These are phyloP conservation scores for Tephrocybe sp. DNA, from an alignment of 768 basidiomycete species.

Conservation along the genomic window DNA sequence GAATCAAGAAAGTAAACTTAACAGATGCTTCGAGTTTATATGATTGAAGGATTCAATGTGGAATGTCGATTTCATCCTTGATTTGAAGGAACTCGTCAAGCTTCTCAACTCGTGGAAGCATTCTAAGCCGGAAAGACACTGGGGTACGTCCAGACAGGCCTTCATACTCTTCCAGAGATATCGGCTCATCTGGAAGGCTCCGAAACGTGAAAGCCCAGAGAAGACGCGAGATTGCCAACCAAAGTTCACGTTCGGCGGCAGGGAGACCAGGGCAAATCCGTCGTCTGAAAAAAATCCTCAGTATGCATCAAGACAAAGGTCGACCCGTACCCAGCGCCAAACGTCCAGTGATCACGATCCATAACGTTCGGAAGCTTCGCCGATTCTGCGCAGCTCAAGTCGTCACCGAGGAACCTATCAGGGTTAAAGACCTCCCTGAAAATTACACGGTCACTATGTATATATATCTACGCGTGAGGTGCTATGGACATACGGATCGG, in stretches of 20 bases:
- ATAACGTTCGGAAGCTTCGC: constrained; percentile 21
- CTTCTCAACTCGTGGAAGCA: constrained; percentile 27
- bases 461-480: too few species aligned
- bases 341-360: constrained; percentile 26
- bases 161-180: constrained; percentile 44
- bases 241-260: constrained; percentile 44
- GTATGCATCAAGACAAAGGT: not conserved
- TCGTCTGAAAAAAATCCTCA: constrained; percentile 31
- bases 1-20: too few species aligned
- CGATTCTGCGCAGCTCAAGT: constrained; percentile 36
- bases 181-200: constrained; percentile 37
- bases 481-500: constrained; percentile 32
- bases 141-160: constrained; percentile 43
- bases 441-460: too few species aligned
- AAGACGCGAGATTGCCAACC: constrained; percentile 34
- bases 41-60: not conserved
- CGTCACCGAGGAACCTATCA: constrained; percentile 41
- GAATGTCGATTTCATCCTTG: not conserved
- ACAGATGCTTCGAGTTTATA: not conserved
- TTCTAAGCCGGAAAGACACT: constrained; percentile 34
- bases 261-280: constrained; percentile 43
- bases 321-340: constrained; percentile 39
- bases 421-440: constrained; percentile 25
- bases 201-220: constrained; percentile 38
- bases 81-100: constrained; percentile 20